These are phyloP conservation scores for Grosmannia penicillata DNA, from an alignment of 2,329 filamentous ascomycete species.

Conservation along the genomic window DNA sequence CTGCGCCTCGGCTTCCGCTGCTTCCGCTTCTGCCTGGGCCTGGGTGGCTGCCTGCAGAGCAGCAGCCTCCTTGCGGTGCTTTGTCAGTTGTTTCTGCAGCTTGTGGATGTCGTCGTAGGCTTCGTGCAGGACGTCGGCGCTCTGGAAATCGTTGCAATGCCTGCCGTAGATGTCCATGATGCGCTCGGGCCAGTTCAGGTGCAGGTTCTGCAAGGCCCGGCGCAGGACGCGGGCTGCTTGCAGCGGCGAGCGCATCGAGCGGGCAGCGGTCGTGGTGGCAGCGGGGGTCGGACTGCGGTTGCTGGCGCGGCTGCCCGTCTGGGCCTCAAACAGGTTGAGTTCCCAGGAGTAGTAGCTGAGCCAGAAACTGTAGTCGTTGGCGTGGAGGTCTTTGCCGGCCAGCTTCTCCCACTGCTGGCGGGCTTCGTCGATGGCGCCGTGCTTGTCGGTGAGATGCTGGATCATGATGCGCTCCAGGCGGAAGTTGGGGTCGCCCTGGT, in stretches of 20 bases:
- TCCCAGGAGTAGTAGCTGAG: constrained; percentile 86
- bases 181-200: constrained; percentile 63
- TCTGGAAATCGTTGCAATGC: constrained; percentile 84
- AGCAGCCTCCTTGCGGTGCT: constrained; percentile 43
- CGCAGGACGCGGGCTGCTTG: constrained; percentile 64
- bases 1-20: constrained; percentile 3
- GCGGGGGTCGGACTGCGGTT: constrained; percentile 37
- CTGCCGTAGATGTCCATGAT: constrained; percentile 59
- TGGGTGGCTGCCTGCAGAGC: constrained; percentile 29
- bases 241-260: constrained; percentile 44
- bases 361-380: constrained; percentile 86
- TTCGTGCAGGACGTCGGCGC: constrained; percentile 56
- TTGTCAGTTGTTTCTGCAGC: constrained; percentile 45
- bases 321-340: constrained; percentile 45
- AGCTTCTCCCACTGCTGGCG: constrained; percentile 65
- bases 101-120: constrained; percentile 63
- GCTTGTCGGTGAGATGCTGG: constrained; percentile 77
- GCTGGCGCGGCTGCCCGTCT: constrained; percentile 25
- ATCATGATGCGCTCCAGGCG: constrained; percentile 85
- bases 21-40: constrained; percentile 10
- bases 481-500: constrained; percentile 77
- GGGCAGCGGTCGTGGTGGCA: constrained; percentile 21
- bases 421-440: constrained; percentile 61
- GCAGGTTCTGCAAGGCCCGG: constrained; percentile 47
- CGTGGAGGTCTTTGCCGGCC: constrained; percentile 44